These are phyloP conservation scores for Cyclotella distinguenda DNA, from an alignment of 108 stramenopile genomes.

Conservation along the genomic window DNA sequence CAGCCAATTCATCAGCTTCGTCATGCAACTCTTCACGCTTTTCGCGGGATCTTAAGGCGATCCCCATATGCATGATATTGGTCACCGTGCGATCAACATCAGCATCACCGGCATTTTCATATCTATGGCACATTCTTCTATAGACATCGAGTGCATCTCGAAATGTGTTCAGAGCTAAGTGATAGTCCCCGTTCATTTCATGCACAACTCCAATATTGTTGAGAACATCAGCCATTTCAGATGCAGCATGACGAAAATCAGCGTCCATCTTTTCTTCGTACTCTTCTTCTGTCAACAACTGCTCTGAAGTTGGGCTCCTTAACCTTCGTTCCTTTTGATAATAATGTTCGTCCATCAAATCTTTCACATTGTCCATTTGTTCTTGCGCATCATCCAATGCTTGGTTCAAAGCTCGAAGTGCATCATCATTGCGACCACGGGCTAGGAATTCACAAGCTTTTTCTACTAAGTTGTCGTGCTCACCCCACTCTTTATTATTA, in stretches of 20 bases:
- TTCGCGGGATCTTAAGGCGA: constrained; percentile 28
- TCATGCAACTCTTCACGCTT: constrained; percentile 36
- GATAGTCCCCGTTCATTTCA: constrained; percentile 33
- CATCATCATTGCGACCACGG: constrained; percentile 40
- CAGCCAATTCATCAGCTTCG: constrained; percentile 27
- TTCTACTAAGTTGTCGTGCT: constrained; percentile 28
- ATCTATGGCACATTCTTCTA: constrained; percentile 37
- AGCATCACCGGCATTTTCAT: constrained; percentile 40
- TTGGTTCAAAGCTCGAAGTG: constrained; percentile 24
- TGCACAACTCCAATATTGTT: constrained; percentile 49
- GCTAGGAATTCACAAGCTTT: constrained; percentile 37
- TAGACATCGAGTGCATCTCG: constrained; percentile 44
- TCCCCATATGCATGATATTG: constrained; percentile 49
- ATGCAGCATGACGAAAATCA: constrained; percentile 25
- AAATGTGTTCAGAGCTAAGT: constrained; percentile 33
- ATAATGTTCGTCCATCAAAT: constrained; percentile 28
- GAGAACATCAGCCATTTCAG: constrained; percentile 35
- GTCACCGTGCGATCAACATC: constrained; percentile 45
- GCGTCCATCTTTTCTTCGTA: constrained; percentile 31
- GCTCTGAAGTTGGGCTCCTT: background rate
- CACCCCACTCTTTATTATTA: constrained; percentile 8
- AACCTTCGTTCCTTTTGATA: constrained; percentile 17
- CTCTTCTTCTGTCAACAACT: constrained; percentile 13
- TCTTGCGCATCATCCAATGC: constrained; percentile 21
- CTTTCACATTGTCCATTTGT: constrained; percentile 21